Evolutionary conservation across 495 filamentous ascomycete genomes (phyloP).

Genomic region (Penicillium flavigenum): DNA sequence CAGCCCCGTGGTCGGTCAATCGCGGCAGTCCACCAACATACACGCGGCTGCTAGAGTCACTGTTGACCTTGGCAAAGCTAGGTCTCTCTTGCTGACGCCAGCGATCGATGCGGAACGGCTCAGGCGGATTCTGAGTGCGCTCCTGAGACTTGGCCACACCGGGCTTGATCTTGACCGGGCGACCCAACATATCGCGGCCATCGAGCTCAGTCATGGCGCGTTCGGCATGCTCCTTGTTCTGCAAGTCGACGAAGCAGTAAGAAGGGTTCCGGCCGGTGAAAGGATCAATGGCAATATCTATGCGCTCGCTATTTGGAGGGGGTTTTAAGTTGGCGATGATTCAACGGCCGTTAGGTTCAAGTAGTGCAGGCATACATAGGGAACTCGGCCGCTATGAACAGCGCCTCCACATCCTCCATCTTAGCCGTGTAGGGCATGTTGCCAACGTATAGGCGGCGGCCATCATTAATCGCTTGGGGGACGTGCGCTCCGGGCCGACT

Average conservation of each 20-base stretch:
- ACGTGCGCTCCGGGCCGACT: constrained; percentile 38
- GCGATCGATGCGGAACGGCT: constrained; percentile 35
- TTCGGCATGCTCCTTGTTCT: constrained; percentile 55
- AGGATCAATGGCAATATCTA: constrained; percentile 67
- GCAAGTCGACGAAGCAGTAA: constrained; percentile 69
- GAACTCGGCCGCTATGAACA: constrained; percentile 52
- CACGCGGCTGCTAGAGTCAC: constrained; percentile 52
- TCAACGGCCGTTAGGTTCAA: not conserved
- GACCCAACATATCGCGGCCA: constrained; percentile 52
- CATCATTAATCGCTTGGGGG: constrained; percentile 43
- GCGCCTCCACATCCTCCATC: constrained; percentile 56
- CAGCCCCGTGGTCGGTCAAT: constrained; percentile 54
- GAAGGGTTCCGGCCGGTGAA: constrained; percentile 67
- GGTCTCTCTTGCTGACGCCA: constrained; percentile 37
- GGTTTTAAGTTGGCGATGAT: constrained; percentile 27
- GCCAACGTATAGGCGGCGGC: constrained; percentile 60
- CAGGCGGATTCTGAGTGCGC: constrained; percentile 17
- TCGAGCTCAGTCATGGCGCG: constrained; percentile 54
- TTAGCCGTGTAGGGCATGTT: constrained; percentile 67
- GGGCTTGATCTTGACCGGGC: constrained; percentile 61
- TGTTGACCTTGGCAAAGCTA: constrained; percentile 24
- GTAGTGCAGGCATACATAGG: constrained; percentile 36
- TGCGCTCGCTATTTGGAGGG: constrained; percentile 48
- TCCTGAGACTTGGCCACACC: constrained; percentile 49
- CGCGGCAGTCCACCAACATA: constrained; percentile 64